Percentiles rank a stretch among this genome's conserved stretches.
These are phyloP conservation scores for baker's yeast (Saccharomyces cerevisiae) DNA, from an alignment of 805 yeast genomes.

Conservation along the genomic window DNA sequence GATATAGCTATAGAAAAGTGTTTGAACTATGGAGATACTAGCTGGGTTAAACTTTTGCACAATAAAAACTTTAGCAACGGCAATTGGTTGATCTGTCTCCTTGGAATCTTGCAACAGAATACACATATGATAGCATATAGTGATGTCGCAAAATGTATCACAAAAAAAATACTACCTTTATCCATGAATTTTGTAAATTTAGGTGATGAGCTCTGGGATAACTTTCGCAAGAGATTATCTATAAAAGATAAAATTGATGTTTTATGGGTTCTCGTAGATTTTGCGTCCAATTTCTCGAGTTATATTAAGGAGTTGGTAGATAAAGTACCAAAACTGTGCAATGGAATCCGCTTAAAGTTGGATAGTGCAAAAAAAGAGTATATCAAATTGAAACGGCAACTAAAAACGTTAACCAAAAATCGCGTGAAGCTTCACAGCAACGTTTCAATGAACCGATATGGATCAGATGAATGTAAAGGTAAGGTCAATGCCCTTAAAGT, in stretches of 20 bases:
- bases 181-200: slow-evolving; percentile 13
- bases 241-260: slow-evolving; percentile 46
- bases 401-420: slow-evolving; percentile 1
- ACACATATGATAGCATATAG: slow-evolving; percentile 21
- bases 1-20: slow-evolving; percentile 26
- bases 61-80: slow-evolving; percentile 73
- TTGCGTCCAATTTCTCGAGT: slow-evolving; percentile 34
- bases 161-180: slow-evolving; percentile 43
- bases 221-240: slow-evolving; percentile 47
- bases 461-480: slow-evolving; percentile 7
- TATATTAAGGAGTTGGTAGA: slow-evolving; percentile 21
- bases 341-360: neutral
- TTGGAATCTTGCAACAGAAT: slow-evolving; percentile 50
- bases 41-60: slow-evolving; percentile 73
- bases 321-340: slow-evolving; percentile 9
- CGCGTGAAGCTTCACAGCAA: slow-evolving; percentile 5
- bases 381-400: neutral
- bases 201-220: slow-evolving; percentile 33
- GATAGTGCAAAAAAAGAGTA: neutral
- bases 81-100: slow-evolving; percentile 67
- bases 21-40: slow-evolving; percentile 45
- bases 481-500: slow-evolving; percentile 18
- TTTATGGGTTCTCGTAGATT: slow-evolving; percentile 52
- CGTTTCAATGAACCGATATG: slow-evolving; percentile 5
- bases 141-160: slow-evolving; percentile 38